Evolutionary conservation across 2,329 filamentous ascomycete species (phyloP).

Genomic region (Dothideomycetes sp.): DNA sequence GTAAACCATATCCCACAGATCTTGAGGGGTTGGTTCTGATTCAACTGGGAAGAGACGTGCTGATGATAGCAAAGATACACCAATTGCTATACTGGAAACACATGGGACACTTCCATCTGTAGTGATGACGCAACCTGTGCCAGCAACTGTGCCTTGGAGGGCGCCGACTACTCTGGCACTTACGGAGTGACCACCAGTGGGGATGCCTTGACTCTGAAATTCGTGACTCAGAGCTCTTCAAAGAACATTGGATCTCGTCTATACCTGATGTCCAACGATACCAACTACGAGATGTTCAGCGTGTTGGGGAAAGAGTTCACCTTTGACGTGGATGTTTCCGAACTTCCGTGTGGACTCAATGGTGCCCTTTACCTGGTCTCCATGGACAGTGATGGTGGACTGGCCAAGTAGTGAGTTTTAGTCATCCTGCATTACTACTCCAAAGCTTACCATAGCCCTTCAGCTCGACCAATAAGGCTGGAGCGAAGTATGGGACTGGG

Average conservation of each 20-base stretch:
- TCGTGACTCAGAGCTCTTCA: slow-evolving; percentile 41
- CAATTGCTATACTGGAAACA: slow-evolving; percentile 39
- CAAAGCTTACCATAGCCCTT: background rate
- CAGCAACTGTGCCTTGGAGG: slow-evolving; percentile 30
- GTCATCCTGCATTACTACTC: background rate
- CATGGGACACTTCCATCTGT: slow-evolving; percentile 30
- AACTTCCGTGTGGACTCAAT: slow-evolving; percentile 59
- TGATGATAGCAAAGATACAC: slow-evolving; percentile 19
- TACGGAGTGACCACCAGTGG: slow-evolving; percentile 42
- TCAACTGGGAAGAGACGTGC: too few species aligned
- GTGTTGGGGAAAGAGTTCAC: slow-evolving; percentile 59
- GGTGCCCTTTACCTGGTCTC: slow-evolving; percentile 57
- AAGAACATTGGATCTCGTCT: slow-evolving; percentile 31
- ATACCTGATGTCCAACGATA: slow-evolving; percentile 38
- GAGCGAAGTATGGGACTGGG: slow-evolving; percentile 49
- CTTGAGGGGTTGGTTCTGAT: too few species aligned
- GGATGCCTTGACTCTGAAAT: slow-evolving; percentile 43
- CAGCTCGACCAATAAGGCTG: slow-evolving; percentile 29
- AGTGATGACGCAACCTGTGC: slow-evolving; percentile 26
- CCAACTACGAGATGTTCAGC: slow-evolving; percentile 54
- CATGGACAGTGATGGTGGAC: slow-evolving; percentile 53
- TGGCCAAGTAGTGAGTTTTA: background rate
- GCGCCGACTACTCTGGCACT: slow-evolving; percentile 29
- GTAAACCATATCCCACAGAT: too few species aligned
- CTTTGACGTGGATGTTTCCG: slow-evolving; percentile 61